Percentiles rank a stretch among this genome's conserved stretches.
Evolutionary conservation across 352 stramenopile species (phyloP).

Genomic region (Globisporangium yorkense): DNA sequence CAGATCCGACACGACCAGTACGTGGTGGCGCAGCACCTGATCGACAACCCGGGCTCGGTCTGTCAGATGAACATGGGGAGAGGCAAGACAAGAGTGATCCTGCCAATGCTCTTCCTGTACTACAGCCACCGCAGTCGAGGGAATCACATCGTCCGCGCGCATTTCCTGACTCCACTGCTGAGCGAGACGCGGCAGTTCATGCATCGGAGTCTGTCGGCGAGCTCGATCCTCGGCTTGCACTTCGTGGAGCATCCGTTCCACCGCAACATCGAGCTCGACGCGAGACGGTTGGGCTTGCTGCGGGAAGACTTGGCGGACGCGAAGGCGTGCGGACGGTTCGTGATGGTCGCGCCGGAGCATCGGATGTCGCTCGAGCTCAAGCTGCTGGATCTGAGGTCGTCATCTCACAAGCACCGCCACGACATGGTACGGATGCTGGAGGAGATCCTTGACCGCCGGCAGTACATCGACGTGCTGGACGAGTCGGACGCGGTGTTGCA

Average conservation of each 20-base stretch:
- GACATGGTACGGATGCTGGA: constrained; percentile 20
- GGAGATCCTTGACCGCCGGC: constrained; percentile 35
- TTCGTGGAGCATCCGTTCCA: constrained; percentile 73
- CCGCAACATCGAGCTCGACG: constrained; percentile 36
- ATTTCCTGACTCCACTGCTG: constrained; percentile 59
- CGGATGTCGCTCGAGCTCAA: constrained; percentile 88
- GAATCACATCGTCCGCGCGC: constrained; percentile 32
- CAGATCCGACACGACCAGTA: constrained; percentile 84
- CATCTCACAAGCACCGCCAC: constrained; percentile 6
- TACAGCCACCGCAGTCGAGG: constrained; percentile 21
- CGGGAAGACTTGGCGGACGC: constrained; percentile 29
- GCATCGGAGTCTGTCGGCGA: constrained; percentile 45
- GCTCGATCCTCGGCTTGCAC: constrained; percentile 22
- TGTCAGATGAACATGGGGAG: constrained; percentile 87
- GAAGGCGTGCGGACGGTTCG: constrained; percentile 30
- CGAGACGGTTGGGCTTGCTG: constrained; percentile 21
- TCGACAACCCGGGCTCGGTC: constrained; percentile 53
- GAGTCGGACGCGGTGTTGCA: constrained; percentile 85
- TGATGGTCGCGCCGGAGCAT: constrained; percentile 84
- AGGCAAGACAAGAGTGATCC: constrained; percentile 86
- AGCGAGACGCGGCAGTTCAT: constrained; percentile 65
- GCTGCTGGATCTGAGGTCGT: constrained; percentile 34
- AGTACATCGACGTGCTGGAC: constrained; percentile 82
- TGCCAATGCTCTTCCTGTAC: constrained; percentile 85
- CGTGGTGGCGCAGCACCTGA: constrained; percentile 64